Evolutionary conservation across 768 basidiomycete genomes (phyloP), one percentile per base, ranked within the genome.

Genomic region (Xerocomellus dryophilus): DNA sequence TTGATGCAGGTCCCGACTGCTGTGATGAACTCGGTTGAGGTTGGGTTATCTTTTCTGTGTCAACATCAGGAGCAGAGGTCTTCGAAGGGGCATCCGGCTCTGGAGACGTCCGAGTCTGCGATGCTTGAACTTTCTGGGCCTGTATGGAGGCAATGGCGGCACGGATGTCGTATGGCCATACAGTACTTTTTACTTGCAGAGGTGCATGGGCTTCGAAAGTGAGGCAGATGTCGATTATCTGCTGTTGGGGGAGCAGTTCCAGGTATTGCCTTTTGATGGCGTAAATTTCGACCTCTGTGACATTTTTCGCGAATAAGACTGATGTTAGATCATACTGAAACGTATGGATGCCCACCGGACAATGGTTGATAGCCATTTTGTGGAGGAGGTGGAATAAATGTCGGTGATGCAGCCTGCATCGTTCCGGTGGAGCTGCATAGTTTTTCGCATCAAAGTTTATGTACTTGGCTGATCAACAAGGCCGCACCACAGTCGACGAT

Each of bases 161-260:
- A 52, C 79, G 78, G 50, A 91, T 75, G 65, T 90, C 85, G 32
- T 74, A 69, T 11, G 88, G 88, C 88, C 88, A 90, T 69, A 90
- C 71, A n/a, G 82, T 73, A 51, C 75, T 76, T 68, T 81, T 84
- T 48, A 86, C 66, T 57, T 85, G 84, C 36, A 78, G 72, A 12
- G 87, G 83, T 14, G 84, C 82, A 74, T 90, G 79, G 9, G 81
- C 66, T 61, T 90, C 86, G 62, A 88, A 84, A 35, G 78, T 77
- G 55, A 91, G 76, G 66, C 86, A 90, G 62, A 91, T 82, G 61
- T 90, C 89, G 65, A 91, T 88, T 64, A 91, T 78, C 71, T 90
- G 86, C 42, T 80, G 77, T 20, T 78, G 81, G 21, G 83, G 78
- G 8, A 92, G 76, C 20, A 88, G 76, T 21, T 78, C 76, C 40